A percentile compares a stretch with the other conserved stretches of the same genome.
Evolutionary conservation across 768 basidiomycete genomes (phyloP).

Genomic region (Tylopilus balloui): DNA sequence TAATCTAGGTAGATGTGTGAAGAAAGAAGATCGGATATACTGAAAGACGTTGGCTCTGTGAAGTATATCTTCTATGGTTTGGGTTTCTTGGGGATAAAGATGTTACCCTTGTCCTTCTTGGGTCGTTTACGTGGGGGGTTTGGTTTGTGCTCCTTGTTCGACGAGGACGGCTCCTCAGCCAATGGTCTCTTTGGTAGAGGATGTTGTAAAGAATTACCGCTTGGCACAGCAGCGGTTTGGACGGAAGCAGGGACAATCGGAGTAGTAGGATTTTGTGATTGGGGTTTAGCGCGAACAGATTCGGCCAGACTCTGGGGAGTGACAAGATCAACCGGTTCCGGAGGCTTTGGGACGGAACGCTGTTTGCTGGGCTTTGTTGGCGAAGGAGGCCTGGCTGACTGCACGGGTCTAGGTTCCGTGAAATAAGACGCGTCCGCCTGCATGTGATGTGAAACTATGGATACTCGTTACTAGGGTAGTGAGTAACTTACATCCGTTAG

Average conservation of each 20-base stretch:
- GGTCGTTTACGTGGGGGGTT: slow-evolving; percentile 29
- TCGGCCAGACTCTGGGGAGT: slow-evolving; percentile 37
- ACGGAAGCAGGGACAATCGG: background rate
- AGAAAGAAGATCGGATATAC: background rate
- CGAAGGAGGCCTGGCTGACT: slow-evolving; percentile 15
- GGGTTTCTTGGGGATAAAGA: slow-evolving; percentile 65
- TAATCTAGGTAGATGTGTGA: slow-evolving; percentile 7
- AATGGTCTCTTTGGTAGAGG: slow-evolving; percentile 21
- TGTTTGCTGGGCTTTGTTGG: slow-evolving; percentile 23
- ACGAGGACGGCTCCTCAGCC: slow-evolving; percentile 15
- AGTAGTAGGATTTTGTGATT: slow-evolving; percentile 11
- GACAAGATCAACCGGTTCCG: slow-evolving; percentile 32
- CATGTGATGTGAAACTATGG: background rate
- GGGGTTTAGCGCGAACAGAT: slow-evolving; percentile 26
- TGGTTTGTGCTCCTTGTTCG: slow-evolving; percentile 19
- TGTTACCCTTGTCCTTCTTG: slow-evolving; percentile 32
- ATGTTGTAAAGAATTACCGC: slow-evolving; percentile 9
- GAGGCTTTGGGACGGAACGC: slow-evolving; percentile 12
- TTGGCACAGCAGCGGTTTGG: slow-evolving; percentile 1
- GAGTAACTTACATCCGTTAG: slow-evolving; percentile 52
- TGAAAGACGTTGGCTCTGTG: background rate
- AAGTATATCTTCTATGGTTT: slow-evolving; percentile 22
- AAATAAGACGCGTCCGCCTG: slow-evolving; percentile 40
- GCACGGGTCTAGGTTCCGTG: slow-evolving; percentile 23
- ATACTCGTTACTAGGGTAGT: background rate